Percentiles rank a stretch among this genome's conserved stretches.
phyloP scores from a whole-genome alignment of 768 basidiomycete genomes.

The Mycena pura region DNA sequence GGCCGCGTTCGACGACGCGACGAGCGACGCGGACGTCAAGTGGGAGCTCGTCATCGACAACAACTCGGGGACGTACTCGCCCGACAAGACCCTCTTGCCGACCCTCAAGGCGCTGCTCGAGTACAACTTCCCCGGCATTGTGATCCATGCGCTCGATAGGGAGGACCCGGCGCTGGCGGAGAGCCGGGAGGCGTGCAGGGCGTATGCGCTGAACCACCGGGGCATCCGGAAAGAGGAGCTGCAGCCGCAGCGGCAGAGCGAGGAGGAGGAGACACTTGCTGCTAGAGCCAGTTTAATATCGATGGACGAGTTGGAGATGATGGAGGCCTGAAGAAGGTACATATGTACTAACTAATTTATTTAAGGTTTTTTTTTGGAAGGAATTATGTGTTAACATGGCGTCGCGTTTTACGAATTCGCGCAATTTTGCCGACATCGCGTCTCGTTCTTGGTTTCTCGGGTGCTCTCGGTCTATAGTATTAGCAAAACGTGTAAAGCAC shows the following conservation, averaged over 20 bases:
- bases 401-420: too few relatives aligned
- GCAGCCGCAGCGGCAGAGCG: slow-evolving; percentile 60
- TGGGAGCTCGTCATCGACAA: slow-evolving; percentile 92
- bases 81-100: slow-evolving; percentile 68
- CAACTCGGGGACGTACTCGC: slow-evolving; percentile 85
- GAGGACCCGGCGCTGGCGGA: slow-evolving; percentile 61
- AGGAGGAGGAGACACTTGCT: slow-evolving; percentile 61
- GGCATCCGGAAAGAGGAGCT: slow-evolving; percentile 66
- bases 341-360: too few relatives aligned
- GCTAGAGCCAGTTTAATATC: slow-evolving; percentile 29
- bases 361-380: too few relatives aligned
- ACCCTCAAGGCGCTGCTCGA: slow-evolving; percentile 67
- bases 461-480: too few relatives aligned
- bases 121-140: slow-evolving; percentile 75
- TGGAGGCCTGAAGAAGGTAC: not conserved
- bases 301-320: slow-evolving; percentile 16
- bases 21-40: slow-evolving; percentile 57
- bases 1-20: slow-evolving; percentile 63
- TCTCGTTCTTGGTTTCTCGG: too few relatives aligned
- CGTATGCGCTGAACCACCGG: slow-evolving; percentile 66
- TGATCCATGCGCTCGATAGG: slow-evolving; percentile 58
- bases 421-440: too few relatives aligned
- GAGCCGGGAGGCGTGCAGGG: slow-evolving; percentile 72
- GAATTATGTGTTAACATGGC: too few relatives aligned
- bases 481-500: too few relatives aligned